phyloP scores from a whole-genome alignment of 2,329 filamentous ascomycete species.

The Beauveria varroae region DNA sequence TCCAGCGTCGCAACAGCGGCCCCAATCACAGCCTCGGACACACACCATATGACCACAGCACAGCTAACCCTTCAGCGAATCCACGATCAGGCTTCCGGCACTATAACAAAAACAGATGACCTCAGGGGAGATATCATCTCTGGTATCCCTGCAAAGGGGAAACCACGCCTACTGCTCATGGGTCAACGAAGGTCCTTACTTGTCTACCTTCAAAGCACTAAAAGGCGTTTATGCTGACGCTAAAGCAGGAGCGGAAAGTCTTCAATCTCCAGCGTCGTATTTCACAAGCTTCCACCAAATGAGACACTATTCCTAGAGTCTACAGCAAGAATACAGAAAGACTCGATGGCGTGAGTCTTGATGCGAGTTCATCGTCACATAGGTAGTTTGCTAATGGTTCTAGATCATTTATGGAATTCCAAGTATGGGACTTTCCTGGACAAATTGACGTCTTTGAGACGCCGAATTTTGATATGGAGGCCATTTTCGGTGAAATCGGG shows the following conservation, averaged over 20 bases:
- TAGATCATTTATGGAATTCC: constrained; percentile 98
- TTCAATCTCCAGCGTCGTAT: constrained; percentile 97
- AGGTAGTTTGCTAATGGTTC: not conserved
- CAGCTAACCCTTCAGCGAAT: constrained; percentile 57
- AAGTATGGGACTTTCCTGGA: constrained; percentile 95
- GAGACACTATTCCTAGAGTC: constrained; percentile 96
- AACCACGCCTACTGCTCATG: constrained; percentile 87
- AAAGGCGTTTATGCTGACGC: not conserved
- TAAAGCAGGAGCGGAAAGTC: constrained; percentile 82
- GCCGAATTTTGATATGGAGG: constrained; percentile 80
- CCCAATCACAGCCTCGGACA: not conserved
- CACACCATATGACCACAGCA: constrained; percentile 38
- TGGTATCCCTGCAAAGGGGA: constrained; percentile 50
- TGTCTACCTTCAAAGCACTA: not conserved
- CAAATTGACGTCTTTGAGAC: constrained; percentile 87
- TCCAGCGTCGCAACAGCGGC: not conserved
- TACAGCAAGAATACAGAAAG: constrained; percentile 88
- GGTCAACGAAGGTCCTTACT: constrained; percentile 72
- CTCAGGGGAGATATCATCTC: constrained; percentile 36
- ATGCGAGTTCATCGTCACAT: not conserved
- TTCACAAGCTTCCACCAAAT: constrained; percentile 92
- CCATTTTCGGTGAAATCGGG: constrained; percentile 89
- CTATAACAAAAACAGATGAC: constrained; percentile 42
- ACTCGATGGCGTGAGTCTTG: constrained; percentile 79
- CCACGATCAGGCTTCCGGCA: constrained; percentile 52